Evolutionary conservation across 805 yeast species (phyloP).

Genomic region (Barnettozyma vustinii): DNA sequence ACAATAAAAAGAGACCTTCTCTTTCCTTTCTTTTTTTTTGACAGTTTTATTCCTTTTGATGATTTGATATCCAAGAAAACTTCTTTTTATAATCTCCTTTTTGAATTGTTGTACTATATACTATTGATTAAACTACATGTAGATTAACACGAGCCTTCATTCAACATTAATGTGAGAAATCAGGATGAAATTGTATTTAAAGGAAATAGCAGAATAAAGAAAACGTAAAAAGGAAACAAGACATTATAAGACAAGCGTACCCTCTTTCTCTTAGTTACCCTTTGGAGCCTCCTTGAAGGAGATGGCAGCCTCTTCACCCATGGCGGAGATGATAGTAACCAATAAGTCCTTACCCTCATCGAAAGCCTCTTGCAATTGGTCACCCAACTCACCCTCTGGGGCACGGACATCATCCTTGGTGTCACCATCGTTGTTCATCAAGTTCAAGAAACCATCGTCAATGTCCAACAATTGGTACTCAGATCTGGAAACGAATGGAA

Average conservation of each 20-base stretch:
- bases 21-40: neutral
- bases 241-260: neutral
- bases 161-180: neutral
- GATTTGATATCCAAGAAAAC: neutral
- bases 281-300: slow-evolving; percentile 99
- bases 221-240: neutral
- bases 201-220: slow-evolving; percentile 2
- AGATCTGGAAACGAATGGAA: slow-evolving; percentile 93
- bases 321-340: slow-evolving; percentile 95
- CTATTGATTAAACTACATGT: neutral
- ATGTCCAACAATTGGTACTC: slow-evolving; percentile 97
- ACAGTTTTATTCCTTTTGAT: neutral
- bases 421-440: slow-evolving; percentile 96
- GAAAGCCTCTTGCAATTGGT: slow-evolving; percentile 83
- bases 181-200: slow-evolving; percentile 9
- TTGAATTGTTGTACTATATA: neutral
- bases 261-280: slow-evolving; percentile 5
- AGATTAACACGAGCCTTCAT: slow-evolving; percentile 8
- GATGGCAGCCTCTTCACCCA: slow-evolving; percentile 99
- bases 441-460: slow-evolving; percentile 95
- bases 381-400: slow-evolving; percentile 98
- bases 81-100: neutral
- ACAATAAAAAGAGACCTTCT: neutral
- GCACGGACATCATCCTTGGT: slow-evolving; percentile 98
- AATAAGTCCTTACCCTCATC: slow-evolving; percentile 97